Percentiles rank a stretch among this genome's conserved stretches.
Conservation (phyloP, 257 asterid genomes). For the Rauvolfia tetraphylla region DNA sequence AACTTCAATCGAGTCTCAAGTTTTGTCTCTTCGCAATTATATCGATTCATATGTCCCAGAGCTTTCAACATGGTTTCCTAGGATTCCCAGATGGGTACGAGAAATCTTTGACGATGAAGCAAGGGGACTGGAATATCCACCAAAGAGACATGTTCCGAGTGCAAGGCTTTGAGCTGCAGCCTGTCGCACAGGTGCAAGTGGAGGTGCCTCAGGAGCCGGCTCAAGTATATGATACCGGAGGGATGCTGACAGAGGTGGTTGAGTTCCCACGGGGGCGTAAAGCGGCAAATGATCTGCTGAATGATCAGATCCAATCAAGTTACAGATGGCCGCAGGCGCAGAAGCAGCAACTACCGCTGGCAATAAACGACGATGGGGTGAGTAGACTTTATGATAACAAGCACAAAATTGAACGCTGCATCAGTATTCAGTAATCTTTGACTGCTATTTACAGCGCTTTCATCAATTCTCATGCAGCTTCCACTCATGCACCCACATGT, state of each 20-base stretch:
- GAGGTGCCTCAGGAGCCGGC: conserved; percentile 23
- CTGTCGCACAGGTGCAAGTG: conserved; percentile 11
- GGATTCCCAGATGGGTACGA: conserved; percentile 42
- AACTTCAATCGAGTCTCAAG: background rate
- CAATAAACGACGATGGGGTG: conserved; percentile 35
- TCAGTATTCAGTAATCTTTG: background rate
- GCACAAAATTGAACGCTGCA: background rate
- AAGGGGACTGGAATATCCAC: conserved; percentile 25
- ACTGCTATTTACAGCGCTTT: background rate
- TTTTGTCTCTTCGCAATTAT: background rate
- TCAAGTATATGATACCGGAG: conserved; percentile 31
- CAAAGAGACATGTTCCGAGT: conserved; percentile 22
- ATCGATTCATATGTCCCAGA: conserved; percentile 43
- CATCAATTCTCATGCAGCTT: conserved; percentile 38
- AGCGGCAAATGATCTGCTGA: conserved; percentile 24
- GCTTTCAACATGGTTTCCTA: conserved; percentile 32
- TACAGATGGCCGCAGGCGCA: conserved; percentile 46
- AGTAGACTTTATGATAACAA: conserved; percentile 9
- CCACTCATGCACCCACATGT: conserved; percentile 38
- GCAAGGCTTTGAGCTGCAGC: conserved; percentile 35
- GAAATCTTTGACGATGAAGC: conserved; percentile 31
- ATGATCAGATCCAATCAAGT: conserved; percentile 56
- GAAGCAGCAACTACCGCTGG: conserved; percentile 31
- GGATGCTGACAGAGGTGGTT: conserved; percentile 51
- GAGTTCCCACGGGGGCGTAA: conserved; percentile 39